Conservation (phyloP, 768 basidiomycete genomes). For the Xerocomellus intermedius region DNA sequence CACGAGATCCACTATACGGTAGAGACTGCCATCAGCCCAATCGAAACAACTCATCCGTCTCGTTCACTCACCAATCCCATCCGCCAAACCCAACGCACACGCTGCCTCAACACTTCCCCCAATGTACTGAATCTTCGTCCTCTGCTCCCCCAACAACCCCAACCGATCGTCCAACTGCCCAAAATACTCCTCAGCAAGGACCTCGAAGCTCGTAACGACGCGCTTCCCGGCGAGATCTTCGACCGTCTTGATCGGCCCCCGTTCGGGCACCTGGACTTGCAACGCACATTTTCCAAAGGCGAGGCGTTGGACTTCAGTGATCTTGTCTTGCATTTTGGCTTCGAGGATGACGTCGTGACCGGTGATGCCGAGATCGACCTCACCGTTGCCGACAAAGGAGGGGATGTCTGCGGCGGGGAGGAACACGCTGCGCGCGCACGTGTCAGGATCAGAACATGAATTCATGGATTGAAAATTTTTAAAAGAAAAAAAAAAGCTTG, state of each 20-base stretch:
- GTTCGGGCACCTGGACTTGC: conserved; percentile 89
- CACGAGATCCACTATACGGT: conserved; percentile 71
- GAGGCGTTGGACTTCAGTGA: conserved; percentile 78
- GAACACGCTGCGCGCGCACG: conserved; percentile 65
- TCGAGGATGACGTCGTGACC: conserved; percentile 98
- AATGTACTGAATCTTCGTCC: conserved; percentile 89
- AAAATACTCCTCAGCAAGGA: conserved; percentile 82
- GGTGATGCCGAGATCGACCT: conserved; percentile 95
- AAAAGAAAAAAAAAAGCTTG: neutral
- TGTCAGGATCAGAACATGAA: no score
- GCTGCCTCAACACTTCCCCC: conserved; percentile 99
- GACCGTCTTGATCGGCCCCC: conserved; percentile 60
- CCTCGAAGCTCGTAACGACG: conserved; percentile 93
- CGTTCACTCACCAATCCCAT: conserved; percentile 79
- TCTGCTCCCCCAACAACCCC: conserved; percentile 49
- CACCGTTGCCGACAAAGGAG: conserved; percentile 96
- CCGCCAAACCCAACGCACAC: conserved; percentile 92
- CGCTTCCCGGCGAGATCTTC: conserved; percentile 88
- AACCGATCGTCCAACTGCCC: conserved; percentile 54
- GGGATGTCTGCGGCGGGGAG: conserved; percentile 97
- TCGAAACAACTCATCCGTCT: neutral
- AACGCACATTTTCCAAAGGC: conserved; percentile 91
- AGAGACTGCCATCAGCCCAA: neutral
- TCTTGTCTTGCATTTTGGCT: conserved; percentile 72
- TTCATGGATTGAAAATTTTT: no score